Base-by-base conservation (phyloP, 768 basidiomycete genomes). In the Omphalotus guepiniiformis region DNA sequence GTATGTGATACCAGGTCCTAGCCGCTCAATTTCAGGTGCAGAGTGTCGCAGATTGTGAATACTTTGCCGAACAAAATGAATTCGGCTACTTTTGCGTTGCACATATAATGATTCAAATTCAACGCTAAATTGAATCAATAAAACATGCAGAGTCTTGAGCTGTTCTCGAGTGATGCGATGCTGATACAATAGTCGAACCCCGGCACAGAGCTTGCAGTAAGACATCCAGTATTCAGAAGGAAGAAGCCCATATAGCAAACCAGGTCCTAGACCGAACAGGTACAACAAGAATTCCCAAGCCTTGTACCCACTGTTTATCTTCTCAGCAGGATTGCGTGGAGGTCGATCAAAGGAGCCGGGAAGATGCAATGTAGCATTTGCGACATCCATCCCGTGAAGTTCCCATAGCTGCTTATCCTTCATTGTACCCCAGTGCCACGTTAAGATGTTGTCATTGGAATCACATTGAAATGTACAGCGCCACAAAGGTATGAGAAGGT, bases 271-370 rank as follows among this genome's bases (percentile, higher is more conserved):
- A 26, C 42, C 41, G 29, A 21, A 42, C 27, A 55, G 27, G 22
- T 55, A 57, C 18, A 52, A 6, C 13, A 50, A 21, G 19, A 4
- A 55, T 18, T 53, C 56, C 34, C 32, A 49, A 2, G 54, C 51
- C 27, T 58, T 58, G 35, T 55, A 57, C 1, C 54, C 55, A 40
- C 52, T 57, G 53, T 22, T 37, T 3, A 69, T 53, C 40, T 69
- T 68, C 44, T 68, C 60, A 0, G 64, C 61, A 21, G 55, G 53
- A 32, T 68, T 65, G 0, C 63, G 55, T 0, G 66, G 66, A 6
- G 63, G 58, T 12, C 59, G 53, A 37, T 63, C 65, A 51, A 66
- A 66, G 0, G 59, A 66, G 4, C 61, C 55, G 2, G 63, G 62
- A 8, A 63, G 44, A 43, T 56, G 63, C 7, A 30, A 42, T 0